These are phyloP conservation scores for Phytophthora uliginosa DNA, from an alignment of 352 stramenopile genomes.

Conservation along the genomic window DNA sequence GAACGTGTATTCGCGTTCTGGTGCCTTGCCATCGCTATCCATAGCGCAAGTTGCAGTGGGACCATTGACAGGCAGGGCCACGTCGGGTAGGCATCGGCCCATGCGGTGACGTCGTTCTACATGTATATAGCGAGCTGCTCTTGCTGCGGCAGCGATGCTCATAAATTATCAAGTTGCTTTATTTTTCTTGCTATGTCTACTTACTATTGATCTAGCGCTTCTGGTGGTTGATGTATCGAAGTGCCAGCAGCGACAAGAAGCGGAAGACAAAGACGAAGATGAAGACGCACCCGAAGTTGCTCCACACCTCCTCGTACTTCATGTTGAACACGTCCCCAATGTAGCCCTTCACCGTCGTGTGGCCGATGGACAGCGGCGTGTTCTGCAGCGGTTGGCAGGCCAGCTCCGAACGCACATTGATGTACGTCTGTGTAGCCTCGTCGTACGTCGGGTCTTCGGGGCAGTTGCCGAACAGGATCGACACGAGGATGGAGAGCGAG, in stretches of 20 bases:
- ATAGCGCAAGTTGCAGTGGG: neutral
- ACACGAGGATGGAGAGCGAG: constrained; percentile 34
- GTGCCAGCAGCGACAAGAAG: constrained; percentile 43
- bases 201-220: too few relatives aligned
- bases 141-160: too few relatives aligned
- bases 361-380: constrained; percentile 30
- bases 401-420: constrained; percentile 34
- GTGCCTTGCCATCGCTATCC: neutral
- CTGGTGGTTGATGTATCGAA: constrained; percentile 60
- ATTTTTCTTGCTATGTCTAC: too few relatives aligned
- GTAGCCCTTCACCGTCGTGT: constrained; percentile 46
- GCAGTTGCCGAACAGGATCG: constrained; percentile 39
- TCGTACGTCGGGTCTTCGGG: constrained; percentile 37
- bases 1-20: neutral
- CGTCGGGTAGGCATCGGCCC: too few relatives aligned
- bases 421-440: constrained; percentile 25
- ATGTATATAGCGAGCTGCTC: too few relatives aligned
- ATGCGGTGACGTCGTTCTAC: too few relatives aligned
- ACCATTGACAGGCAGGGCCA: neutral
- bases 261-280: constrained; percentile 46
- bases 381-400: constrained; percentile 46
- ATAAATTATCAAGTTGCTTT: too few relatives aligned
- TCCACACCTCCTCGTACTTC: constrained; percentile 41
- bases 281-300: constrained; percentile 43
- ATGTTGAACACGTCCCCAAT: constrained; percentile 46